These are phyloP conservation scores for Diaporthe longicolla DNA, from an alignment of 2,329 filamentous ascomycete genomes.

Conservation along the genomic window DNA sequence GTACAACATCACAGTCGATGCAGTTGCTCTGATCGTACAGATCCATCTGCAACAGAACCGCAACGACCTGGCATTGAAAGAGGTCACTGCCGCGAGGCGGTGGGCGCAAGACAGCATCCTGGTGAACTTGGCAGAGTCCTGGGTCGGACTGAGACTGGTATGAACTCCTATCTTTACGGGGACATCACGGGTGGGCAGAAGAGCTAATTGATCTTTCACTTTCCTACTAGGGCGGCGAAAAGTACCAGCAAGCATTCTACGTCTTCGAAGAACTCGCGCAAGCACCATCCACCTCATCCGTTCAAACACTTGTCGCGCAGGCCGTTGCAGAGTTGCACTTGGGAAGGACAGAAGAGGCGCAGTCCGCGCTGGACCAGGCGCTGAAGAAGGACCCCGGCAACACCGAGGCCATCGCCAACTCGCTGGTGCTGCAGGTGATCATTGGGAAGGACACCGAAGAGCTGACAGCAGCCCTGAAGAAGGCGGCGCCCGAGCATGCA, in stretches of 20 bases:
- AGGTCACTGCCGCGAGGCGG: constrained; percentile 86
- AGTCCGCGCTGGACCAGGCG: constrained; percentile 86
- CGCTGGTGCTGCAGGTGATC: constrained; percentile 83
- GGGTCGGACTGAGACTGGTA: constrained; percentile 91
- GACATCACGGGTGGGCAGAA: background rate
- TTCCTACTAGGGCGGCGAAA: constrained; percentile 83
- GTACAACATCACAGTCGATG: constrained; percentile 67
- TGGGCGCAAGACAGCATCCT: constrained; percentile 97
- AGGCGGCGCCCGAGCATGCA: constrained; percentile 75
- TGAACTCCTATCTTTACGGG: constrained; percentile 47
- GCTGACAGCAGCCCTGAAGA: constrained; percentile 72
- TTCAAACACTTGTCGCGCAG: constrained; percentile 84
- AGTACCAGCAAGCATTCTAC: constrained; percentile 97
- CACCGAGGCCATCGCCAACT: constrained; percentile 84
- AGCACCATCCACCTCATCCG: constrained; percentile 83
- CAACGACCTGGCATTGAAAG: constrained; percentile 90
- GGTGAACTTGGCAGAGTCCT: constrained; percentile 94
- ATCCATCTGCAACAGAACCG: constrained; percentile 94
- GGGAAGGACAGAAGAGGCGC: constrained; percentile 88
- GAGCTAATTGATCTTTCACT: background rate
- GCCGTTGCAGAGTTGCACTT: constrained; percentile 93
- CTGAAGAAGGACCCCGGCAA: constrained; percentile 80
- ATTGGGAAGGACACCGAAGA: constrained; percentile 79
- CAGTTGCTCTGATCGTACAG: constrained; percentile 90
- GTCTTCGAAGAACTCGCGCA: constrained; percentile 97